Evolutionary conservation across 768 basidiomycete genomes (phyloP), one percentile per base, ranked within the genome.

Genomic region (Collybia sordida): DNA sequence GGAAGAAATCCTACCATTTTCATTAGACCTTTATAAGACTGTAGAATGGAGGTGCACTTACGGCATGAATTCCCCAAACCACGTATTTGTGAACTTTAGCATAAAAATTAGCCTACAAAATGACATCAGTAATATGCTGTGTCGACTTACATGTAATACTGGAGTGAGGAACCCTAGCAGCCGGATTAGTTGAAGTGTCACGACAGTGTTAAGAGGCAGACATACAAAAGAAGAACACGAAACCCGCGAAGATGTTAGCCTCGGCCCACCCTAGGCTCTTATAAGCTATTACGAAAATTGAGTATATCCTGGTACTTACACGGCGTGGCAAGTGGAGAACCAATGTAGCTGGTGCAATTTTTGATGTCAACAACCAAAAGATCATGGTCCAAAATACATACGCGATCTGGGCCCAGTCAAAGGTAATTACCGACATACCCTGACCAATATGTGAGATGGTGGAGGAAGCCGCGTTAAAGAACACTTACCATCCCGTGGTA

Each of bases 211-310:
- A 35, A 37, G 7, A 1, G 5, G 12, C 21, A 35, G 24, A 54
- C 72, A 53, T 49, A 74, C 83, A 90, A 69, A 82, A 86, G 67
- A 90, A 80, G 66, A 85, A 74, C 4, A 85, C 69, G 57, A 90
- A 83, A 22, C 85, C 81, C 40, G 62, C 68, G 8, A 76, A 66
- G 45, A 89, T 72, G 63, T 90, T 90, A 5, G 84, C 86, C 61
- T 85, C 81, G 2, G 86, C 86, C 88, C 87, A 89, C 86, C 87
- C 46, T 47, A 24, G 1, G 25, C 36, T 22, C 6, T 14, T 6
- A 22, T 44, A 3, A 44, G 17, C 22, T 3, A 6, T 28, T 24
- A 17, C 0, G 31, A 21, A 3, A 12, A 6, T 3, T 14, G 23
- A 17, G 45, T 19, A 22, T 25, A 37, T 23, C 2, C 28, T 1